phyloP scores from a whole-genome alignment of 176 grass and related monocot genomes.

The Lolium perenne region DNA sequence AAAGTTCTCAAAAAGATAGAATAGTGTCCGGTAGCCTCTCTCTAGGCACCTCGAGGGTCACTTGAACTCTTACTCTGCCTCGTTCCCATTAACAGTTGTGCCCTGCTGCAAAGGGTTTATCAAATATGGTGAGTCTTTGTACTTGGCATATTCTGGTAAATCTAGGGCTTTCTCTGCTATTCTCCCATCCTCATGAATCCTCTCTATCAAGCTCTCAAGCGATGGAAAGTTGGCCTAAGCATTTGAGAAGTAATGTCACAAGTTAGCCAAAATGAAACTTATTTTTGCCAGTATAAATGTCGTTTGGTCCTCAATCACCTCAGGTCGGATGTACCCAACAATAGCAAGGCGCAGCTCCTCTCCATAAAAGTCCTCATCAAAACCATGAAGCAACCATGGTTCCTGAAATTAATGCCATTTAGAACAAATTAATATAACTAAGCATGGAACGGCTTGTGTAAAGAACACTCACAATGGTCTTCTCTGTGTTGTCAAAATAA shows the following conservation, averaged over 20 bases:
- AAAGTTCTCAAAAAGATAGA: background rate
- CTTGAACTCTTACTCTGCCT: slow-evolving; percentile 34
- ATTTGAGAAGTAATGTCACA: slow-evolving; percentile 28
- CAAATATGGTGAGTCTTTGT: slow-evolving; percentile 74
- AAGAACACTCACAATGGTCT: slow-evolving; percentile 75
- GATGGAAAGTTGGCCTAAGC: slow-evolving; percentile 82
- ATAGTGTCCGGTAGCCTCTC: background rate
- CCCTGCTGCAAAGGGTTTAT: slow-evolving; percentile 51
- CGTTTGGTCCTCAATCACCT: slow-evolving; percentile 55
- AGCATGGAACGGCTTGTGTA: slow-evolving; percentile 20
- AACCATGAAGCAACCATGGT: slow-evolving; percentile 97
- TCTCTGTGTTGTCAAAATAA: slow-evolving; percentile 93
- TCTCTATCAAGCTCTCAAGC: slow-evolving; percentile 89
- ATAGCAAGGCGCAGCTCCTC: slow-evolving; percentile 93
- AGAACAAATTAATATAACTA: slow-evolving; percentile 40
- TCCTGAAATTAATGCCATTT: slow-evolving; percentile 57
- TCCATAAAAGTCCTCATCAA: slow-evolving; percentile 83
- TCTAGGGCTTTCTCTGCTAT: slow-evolving; percentile 84
- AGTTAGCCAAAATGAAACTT: background rate
- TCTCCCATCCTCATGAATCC: slow-evolving; percentile 89
- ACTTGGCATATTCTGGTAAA: slow-evolving; percentile 66
- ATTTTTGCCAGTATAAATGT: background rate
- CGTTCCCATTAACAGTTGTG: slow-evolving; percentile 24
- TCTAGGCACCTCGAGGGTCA: slow-evolving; percentile 15
- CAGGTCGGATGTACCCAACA: slow-evolving; percentile 87